Conservation (phyloP, 805 yeast species). For the Nakazawaea ishiwadae region DNA sequence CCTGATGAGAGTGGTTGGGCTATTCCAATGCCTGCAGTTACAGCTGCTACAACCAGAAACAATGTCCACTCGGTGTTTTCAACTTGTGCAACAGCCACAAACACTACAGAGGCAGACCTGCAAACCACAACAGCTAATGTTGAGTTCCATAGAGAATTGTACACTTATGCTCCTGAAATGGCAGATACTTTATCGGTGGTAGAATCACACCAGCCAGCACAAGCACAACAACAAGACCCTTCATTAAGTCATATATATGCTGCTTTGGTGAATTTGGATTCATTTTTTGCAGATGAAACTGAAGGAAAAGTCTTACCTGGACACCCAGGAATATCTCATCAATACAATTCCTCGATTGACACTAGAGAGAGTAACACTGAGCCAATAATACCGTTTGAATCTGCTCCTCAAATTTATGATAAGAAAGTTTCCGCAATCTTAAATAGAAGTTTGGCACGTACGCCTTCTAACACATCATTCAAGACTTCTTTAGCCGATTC, state of each 20-base stretch:
- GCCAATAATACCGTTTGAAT: constrained; percentile 50
- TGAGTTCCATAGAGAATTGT: constrained; percentile 61
- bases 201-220: constrained; percentile 26
- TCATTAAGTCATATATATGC: constrained; percentile 90
- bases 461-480: constrained; percentile 74
- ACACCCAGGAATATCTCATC: constrained; percentile 25
- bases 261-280: constrained; percentile 82
- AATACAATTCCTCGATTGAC: constrained; percentile 54
- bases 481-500: constrained; percentile 72
- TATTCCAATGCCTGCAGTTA: constrained; percentile 89
- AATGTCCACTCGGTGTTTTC: constrained; percentile 95
- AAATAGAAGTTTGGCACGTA: constrained; percentile 66
- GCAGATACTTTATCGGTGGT: constrained; percentile 46
- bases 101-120: constrained; percentile 32
- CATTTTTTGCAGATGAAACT: constrained; percentile 73
- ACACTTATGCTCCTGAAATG: constrained; percentile 35
- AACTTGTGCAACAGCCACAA: constrained; percentile 55
- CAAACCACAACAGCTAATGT: constrained; percentile 32
- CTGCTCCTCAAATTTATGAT: constrained; percentile 75
- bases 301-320: constrained; percentile 9
- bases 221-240: constrained; percentile 48
- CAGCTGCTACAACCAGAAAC: constrained; percentile 83
- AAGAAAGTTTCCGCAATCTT: constrained; percentile 73
- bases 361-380: constrained; percentile 49
- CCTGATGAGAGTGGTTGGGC: constrained; percentile 98